Conservation (phyloP, 352 stramenopile genomes). For the Phytophthora macrochlamydospora region DNA sequence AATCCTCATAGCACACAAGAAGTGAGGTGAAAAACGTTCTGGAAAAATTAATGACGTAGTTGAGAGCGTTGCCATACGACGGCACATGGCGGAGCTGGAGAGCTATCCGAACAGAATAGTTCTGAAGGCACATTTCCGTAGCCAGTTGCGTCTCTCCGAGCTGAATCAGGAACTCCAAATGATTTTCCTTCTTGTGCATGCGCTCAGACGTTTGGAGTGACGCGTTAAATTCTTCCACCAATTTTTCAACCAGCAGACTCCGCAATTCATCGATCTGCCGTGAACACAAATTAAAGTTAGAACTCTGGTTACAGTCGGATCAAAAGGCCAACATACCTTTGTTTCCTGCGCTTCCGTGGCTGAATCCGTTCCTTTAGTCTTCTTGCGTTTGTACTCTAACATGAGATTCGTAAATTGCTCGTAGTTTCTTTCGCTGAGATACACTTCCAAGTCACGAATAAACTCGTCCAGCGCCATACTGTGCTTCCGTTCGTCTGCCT, state of each 20-base stretch:
- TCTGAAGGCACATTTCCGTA: conserved; percentile 83
- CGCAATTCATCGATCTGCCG: conserved; percentile 56
- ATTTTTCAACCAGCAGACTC: conserved; percentile 54
- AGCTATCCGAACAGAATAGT: conserved; percentile 81
- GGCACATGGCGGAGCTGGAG: conserved; percentile 77
- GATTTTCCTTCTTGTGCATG: conserved; percentile 86
- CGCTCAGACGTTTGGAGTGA: conserved; percentile 79
- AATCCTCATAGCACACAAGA: conserved; percentile 85
- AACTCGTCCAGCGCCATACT: conserved; percentile 61
- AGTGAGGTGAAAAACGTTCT: conserved; percentile 87
- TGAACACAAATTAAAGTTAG: conserved; percentile 2
- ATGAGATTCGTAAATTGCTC: conserved; percentile 58
- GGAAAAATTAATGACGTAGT: conserved; percentile 86
- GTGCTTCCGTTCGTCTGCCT: conserved; percentile 49
- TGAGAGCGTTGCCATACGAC: conserved; percentile 73
- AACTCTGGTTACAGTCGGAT: neutral
- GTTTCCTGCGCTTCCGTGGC: conserved; percentile 48
- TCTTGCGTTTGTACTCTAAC: conserved; percentile 56
- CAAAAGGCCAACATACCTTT: conserved; percentile 28
- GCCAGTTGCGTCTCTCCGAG: conserved; percentile 68
- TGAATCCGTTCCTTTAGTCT: conserved; percentile 41
- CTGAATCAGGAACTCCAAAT: conserved; percentile 76
- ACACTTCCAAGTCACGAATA: conserved; percentile 73
- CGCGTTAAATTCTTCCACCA: conserved; percentile 79
- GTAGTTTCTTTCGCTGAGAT: conserved; percentile 69